Evolutionary conservation across 1,284 basidiomycete species (phyloP).

Genomic region (Puccinia polysora): DNA sequence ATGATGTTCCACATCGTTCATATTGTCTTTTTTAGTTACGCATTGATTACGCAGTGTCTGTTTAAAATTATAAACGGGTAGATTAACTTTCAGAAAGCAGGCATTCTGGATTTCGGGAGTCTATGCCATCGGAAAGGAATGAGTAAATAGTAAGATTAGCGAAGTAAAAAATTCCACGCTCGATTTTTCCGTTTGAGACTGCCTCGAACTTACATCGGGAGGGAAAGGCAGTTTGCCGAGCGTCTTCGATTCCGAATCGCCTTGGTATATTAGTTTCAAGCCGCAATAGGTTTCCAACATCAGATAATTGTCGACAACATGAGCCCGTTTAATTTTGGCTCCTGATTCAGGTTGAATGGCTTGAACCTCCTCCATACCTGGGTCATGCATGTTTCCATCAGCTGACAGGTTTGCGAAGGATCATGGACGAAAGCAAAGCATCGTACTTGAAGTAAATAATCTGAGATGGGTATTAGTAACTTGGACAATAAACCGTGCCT

Average conservation of each 20-base stretch:
- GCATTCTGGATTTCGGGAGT: background rate
- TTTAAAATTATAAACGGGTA: conserved; percentile 16
- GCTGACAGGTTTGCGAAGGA: background rate
- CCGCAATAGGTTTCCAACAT: conserved; percentile 22
- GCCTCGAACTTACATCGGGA: conserved; percentile 9
- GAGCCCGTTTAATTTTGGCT: conserved; percentile 15
- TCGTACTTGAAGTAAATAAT: conserved; percentile 15
- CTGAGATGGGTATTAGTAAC: conserved; percentile 14
- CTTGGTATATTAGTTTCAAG: conserved; percentile 28
- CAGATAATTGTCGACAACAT: conserved; percentile 22
- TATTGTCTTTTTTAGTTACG: background rate
- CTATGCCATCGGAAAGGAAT: conserved; percentile 1
- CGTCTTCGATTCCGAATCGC: conserved; percentile 26
- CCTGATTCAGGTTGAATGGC: conserved; percentile 22
- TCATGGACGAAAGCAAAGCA: background rate
- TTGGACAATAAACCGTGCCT: conserved; percentile 20
- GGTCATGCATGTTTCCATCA: background rate
- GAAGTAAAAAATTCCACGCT: background rate
- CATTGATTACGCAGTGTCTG: background rate
- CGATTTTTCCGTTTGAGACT: background rate
- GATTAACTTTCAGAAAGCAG: conserved; percentile 13
- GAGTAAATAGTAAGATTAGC: background rate
- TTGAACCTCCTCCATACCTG: conserved; percentile 31
- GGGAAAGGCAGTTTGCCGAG: conserved; percentile 29
- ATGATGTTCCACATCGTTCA: conserved; percentile 4